phyloP scores from a whole-genome alignment of 169 alveolate genomes.

The Eimeria praecox region DNA sequence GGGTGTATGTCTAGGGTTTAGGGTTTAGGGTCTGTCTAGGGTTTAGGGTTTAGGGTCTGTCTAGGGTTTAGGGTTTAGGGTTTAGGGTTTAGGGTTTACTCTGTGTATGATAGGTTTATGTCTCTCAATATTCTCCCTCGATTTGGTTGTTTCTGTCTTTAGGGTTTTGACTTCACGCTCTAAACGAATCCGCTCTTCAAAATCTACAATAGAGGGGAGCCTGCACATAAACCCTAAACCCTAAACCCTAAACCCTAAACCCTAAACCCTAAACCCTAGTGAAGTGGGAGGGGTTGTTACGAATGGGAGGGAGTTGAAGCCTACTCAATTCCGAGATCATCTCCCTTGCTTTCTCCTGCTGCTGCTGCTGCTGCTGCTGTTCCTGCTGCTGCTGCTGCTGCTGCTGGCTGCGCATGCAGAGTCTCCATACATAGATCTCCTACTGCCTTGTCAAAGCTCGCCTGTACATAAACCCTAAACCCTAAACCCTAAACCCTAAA shows the following conservation, averaged over 20 bases:
- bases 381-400: too few relatives aligned
- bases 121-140: background rate
- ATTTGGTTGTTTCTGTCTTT: background rate
- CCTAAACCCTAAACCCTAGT: slow-evolving; percentile 42
- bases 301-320: background rate
- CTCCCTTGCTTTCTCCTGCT: background rate
- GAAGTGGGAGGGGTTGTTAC: background rate
- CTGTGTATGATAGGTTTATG: background rate
- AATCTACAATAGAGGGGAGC: background rate
- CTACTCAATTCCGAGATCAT: background rate
- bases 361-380: slow-evolving; percentile 5
- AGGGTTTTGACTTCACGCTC: background rate
- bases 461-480: background rate
- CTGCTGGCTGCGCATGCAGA: background rate
- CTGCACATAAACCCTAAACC: slow-evolving; percentile 18
- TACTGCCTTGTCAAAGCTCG: background rate
- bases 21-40: too few relatives aligned
- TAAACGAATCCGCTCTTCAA: background rate
- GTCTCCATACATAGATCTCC: background rate
- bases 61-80: too few relatives aligned
- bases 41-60: background rate
- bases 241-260: slow-evolving; percentile 33
- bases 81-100: slow-evolving; percentile 32
- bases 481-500: slow-evolving; percentile 17
- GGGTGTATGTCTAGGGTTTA: too few relatives aligned